Evolutionary conservation across 495 filamentous ascomycete species (phyloP).

Genomic region (Astrothelium subdiscretum): DNA sequence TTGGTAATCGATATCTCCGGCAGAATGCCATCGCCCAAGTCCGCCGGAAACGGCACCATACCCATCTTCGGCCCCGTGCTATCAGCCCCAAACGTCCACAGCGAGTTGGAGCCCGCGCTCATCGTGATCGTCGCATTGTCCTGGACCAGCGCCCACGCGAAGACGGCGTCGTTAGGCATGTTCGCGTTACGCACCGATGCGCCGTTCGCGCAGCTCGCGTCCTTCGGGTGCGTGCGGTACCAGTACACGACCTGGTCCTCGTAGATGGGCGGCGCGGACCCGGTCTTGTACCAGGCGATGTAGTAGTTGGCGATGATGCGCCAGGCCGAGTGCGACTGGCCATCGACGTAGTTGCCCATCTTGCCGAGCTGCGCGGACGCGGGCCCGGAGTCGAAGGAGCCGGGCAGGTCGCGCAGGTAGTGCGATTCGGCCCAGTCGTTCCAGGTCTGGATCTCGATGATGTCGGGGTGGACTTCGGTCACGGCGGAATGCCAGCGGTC

Average conservation of each 20-base stretch:
- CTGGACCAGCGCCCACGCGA: slow-evolving; percentile 19
- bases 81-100: slow-evolving; percentile 13
- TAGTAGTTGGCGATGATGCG: slow-evolving; percentile 21
- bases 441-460: slow-evolving; percentile 21
- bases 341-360: slow-evolving; percentile 13
- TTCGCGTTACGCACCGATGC: slow-evolving; percentile 11
- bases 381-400: slow-evolving; percentile 5
- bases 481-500: slow-evolving; percentile 8
- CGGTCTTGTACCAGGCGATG: slow-evolving; percentile 15
- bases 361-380: slow-evolving; percentile 13
- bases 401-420: slow-evolving; percentile 18
- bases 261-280: slow-evolving; percentile 7
- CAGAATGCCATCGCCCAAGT: slow-evolving; percentile 10
- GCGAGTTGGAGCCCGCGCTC: slow-evolving; percentile 13
- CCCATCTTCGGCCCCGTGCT: slow-evolving; percentile 8
- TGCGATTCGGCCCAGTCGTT: slow-evolving; percentile 22
- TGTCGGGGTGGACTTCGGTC: slow-evolving; percentile 16
- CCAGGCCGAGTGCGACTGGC: slow-evolving; percentile 13
- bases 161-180: slow-evolving; percentile 16
- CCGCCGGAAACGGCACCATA: slow-evolving; percentile 14
- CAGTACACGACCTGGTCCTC: slow-evolving; percentile 20
- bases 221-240: slow-evolving; percentile 20
- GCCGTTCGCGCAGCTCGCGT: slow-evolving; percentile 12
- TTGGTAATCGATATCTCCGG: slow-evolving; percentile 11
- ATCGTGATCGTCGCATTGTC: slow-evolving; percentile 10